phyloP scores from a whole-genome alignment of 805 yeast genomes.

The Hanseniaspora mollemarum region DNA sequence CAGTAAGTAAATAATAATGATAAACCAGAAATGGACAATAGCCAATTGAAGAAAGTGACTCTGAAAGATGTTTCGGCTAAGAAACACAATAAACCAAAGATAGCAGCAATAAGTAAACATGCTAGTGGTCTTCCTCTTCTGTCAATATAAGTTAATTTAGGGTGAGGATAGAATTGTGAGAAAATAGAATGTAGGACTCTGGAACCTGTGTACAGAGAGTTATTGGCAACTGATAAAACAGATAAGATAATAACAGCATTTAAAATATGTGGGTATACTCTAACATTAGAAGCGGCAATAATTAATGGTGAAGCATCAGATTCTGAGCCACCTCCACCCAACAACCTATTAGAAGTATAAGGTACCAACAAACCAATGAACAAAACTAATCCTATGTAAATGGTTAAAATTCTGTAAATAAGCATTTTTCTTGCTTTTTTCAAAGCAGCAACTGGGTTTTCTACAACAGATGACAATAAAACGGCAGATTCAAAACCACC shows the following conservation, averaged over 20 bases:
- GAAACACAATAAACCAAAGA: conserved; percentile 52
- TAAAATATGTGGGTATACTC: conserved; percentile 59
- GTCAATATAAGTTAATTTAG: conserved; percentile 44
- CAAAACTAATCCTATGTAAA: conserved; percentile 43
- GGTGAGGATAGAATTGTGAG: conserved; percentile 32
- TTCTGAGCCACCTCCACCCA: conserved; percentile 32
- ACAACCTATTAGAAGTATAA: conserved; percentile 34
- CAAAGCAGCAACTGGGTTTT: conserved; percentile 39
- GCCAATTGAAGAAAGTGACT: conserved; percentile 51
- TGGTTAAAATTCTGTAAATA: conserved; percentile 42
- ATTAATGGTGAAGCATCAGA: conserved; percentile 43
- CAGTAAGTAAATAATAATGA: conserved; percentile 55
- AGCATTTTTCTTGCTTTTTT: conserved; percentile 45
- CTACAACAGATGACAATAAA: conserved; percentile 37
- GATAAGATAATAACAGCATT: conserved; percentile 68
- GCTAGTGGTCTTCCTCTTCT: conserved; percentile 51
- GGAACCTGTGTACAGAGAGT: conserved; percentile 66
- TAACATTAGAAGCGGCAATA: conserved; percentile 39
- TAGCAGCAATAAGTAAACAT: conserved; percentile 41
- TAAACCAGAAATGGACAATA: conserved; percentile 50
- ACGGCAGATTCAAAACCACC: conserved; percentile 54
- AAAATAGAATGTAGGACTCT: conserved; percentile 45
- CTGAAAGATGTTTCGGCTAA: conserved; percentile 53
- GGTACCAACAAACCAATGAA: conserved; percentile 50
- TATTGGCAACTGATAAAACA: conserved; percentile 72